Evolutionary conservation across 164 flowering plant genomes (phyloP), one percentile per base, ranked within the genome.

Genomic region (Warburgia ugandensis): DNA sequence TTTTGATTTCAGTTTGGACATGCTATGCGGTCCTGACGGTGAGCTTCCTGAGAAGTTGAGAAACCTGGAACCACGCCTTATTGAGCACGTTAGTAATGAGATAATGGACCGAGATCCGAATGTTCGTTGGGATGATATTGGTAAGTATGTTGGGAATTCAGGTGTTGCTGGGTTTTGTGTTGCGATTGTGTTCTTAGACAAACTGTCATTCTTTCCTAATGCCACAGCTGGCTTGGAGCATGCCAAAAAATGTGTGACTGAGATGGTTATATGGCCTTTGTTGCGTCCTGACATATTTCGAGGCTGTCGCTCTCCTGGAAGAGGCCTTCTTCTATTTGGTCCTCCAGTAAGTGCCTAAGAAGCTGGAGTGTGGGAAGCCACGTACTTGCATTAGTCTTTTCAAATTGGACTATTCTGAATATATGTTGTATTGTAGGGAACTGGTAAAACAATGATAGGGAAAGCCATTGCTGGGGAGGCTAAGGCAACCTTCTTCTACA

Each of bases 381-480:
- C n/a, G n/a, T n/a, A n/a, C n/a, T n/a, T n/a, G n/a, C n/a, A n/a
- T n/a, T n/a, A n/a, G n/a, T n/a, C n/a, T n/a, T n/a, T n/a, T n/a
- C n/a, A n/a, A n/a, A n/a, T 29, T 46, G 41, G 13, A 46, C 40
- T 29, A 50, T 42, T 13, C 10, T 22, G 2, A 40, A 9, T 56
- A 29, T 23, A 30, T 56, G 22, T 33, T 49, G 5, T 64, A 33
- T 61, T 39, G 41, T 56, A 94, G 99, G 99, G 99, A 54, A 94
- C 99, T 49, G 99, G 99, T 32, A 94, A 94, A 68, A 94, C 97
- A 51, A 94, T 94, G 99, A 94, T 94, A 38, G 99, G 99, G 23
- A 94, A 94, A 76, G 99, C 99, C 42, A 89, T 94, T 54, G 99
- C 99, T 59, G 97, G 97, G 56, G 97, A 89, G 68, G 99, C 99